Conservation (phyloP, 1,139 yeast genomes). For the Arxiozyma heterogenica region DNA sequence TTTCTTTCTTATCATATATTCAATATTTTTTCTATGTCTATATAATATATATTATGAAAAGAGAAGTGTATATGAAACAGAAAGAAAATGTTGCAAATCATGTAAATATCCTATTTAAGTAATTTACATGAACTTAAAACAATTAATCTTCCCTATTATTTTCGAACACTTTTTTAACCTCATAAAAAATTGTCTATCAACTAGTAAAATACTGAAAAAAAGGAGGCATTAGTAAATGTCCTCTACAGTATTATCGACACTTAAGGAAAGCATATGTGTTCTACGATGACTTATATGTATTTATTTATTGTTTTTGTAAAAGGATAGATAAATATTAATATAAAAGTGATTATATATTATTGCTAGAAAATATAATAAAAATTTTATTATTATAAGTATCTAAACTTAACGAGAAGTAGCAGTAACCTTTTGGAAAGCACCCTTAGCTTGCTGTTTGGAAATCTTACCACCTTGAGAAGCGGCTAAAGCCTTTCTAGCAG, state of each 20-base stretch:
- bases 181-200: neutral
- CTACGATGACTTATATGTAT: neutral
- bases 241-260: neutral
- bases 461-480: constrained; percentile 64
- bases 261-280: neutral
- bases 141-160: neutral
- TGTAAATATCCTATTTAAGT: constrained; percentile 10
- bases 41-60: too few relatives aligned
- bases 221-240: neutral
- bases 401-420: constrained; percentile 83
- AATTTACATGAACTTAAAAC: constrained; percentile 9
- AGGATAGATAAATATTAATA: constrained; percentile 10
- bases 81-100: constrained; percentile 1
- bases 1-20: neutral
- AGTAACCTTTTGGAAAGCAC: constrained; percentile 92
- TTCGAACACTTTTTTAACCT: neutral
- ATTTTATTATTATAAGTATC: constrained; percentile 9
- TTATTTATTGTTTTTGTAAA: neutral
- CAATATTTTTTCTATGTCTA: neutral
- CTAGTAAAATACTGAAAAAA: too few relatives aligned
- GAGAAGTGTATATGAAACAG: neutral
- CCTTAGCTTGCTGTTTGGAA: constrained; percentile 83
- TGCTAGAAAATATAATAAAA: constrained; percentile 8
- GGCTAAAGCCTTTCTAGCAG: constrained; percentile 90
- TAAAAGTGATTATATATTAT: constrained; percentile 10